A percentile compares a stretch with the other conserved stretches of the same genome.
phyloP scores from a whole-genome alignment of 1,139 yeast genomes.

The Zygoascus meyerae region DNA sequence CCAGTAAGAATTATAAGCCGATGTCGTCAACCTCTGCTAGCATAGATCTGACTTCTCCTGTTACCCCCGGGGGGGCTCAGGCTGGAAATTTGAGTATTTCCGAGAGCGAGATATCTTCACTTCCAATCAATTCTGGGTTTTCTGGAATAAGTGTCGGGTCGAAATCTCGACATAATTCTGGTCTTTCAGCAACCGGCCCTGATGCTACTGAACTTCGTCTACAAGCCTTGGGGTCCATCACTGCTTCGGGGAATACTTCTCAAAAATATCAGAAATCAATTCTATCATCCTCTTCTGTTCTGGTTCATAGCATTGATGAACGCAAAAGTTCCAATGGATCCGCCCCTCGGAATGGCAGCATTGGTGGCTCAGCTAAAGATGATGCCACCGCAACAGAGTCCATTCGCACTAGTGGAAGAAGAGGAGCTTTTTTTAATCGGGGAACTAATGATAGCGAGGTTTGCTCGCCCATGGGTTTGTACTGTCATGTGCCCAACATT shows the following conservation, averaged over 20 bases:
- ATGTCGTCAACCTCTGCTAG: not conserved
- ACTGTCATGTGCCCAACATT: constrained; percentile 22
- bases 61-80: constrained; percentile 1
- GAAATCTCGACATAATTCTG: not conserved
- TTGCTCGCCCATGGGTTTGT: constrained; percentile 11
- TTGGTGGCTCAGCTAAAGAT: not conserved
- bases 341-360: not conserved
- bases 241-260: not conserved
- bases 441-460: not conserved
- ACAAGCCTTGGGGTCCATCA: not conserved
- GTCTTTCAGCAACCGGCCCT: not conserved
- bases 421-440: not conserved
- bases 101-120: too few species aligned
- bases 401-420: not conserved
- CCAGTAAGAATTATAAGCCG: constrained; percentile 4
- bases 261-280: not conserved
- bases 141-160: not conserved
- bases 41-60: constrained; percentile 3
- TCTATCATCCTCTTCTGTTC: not conserved
- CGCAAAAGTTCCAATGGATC: not conserved
- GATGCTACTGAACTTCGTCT: not conserved
- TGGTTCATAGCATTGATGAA: not conserved
- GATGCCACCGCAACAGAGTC: constrained; percentile 1
- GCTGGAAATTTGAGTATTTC: too few species aligned
- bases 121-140: too few species aligned